These are phyloP conservation scores for Zygnema cylindricum DNA, from an alignment of 139 green algal genomes.

Conservation along the genomic window DNA sequence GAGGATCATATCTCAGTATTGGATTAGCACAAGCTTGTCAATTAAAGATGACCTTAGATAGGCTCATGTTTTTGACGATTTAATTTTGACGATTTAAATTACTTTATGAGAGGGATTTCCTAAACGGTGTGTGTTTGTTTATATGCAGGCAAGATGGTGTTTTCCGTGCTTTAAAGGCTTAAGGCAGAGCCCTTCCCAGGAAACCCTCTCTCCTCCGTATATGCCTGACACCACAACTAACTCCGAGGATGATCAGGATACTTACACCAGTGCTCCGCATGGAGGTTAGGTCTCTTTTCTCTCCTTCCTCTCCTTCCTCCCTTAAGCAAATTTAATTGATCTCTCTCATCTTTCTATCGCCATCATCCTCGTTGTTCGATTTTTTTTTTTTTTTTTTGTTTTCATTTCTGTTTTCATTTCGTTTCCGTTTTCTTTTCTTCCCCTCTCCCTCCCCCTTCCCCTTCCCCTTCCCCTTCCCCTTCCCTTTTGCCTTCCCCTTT, in stretches of 20 bases:
- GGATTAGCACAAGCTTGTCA: too few species aligned
- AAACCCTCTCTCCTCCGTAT: background rate
- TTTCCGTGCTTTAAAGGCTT: background rate
- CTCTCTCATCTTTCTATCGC: too few species aligned
- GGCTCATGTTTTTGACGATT: too few species aligned
- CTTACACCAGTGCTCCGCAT: background rate
- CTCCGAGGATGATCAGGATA: background rate
- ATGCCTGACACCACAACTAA: background rate
- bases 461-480: background rate
- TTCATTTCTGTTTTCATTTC: background rate
- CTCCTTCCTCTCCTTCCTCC: background rate
- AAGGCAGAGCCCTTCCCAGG: background rate
- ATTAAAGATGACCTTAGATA: too few species aligned
- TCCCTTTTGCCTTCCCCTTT: background rate
- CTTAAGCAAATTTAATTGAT: too few species aligned
- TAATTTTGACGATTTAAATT: too few species aligned
- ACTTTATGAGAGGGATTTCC: too few species aligned
- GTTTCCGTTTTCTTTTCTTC: background rate
- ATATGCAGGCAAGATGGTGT: background rate
- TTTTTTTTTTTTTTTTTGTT: background rate
- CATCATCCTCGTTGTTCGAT: background rate
- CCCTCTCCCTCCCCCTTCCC: background rate
- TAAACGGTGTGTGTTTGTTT: too few species aligned
- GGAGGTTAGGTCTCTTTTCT: background rate
- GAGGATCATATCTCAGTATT: too few species aligned